Conservation (phyloP, 2,329 filamentous ascomycete species). For the Aspergillus brasiliensis region DNA sequence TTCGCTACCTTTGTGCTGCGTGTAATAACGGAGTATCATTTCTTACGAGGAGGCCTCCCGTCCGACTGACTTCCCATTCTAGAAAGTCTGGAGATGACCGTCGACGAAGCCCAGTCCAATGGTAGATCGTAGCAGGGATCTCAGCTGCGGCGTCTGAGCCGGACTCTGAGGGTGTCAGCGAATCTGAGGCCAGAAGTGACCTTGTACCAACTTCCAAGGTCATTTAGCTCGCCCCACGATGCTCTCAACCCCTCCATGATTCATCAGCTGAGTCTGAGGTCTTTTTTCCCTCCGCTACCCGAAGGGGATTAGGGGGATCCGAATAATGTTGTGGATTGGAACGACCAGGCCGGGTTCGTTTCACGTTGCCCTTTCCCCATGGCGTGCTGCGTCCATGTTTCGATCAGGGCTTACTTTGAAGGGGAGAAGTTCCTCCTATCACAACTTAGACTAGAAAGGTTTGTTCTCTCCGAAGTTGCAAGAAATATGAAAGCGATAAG, state of each 20-base stretch:
- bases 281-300: slow-evolving; percentile 7
- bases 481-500: not conserved
- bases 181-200: slow-evolving; percentile 35
- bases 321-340: not conserved
- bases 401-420: not conserved
- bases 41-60: slow-evolving; percentile 21
- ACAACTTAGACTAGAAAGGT: not conserved
- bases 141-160: slow-evolving; percentile 33
- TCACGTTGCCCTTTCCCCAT: not conserved
- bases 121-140: slow-evolving; percentile 41
- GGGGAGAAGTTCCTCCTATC: not conserved
- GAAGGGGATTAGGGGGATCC: not conserved
- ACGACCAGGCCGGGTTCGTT: not conserved
- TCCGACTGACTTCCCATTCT: slow-evolving; percentile 27
- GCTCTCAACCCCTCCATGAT: slow-evolving; percentile 28
- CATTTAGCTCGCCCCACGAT: slow-evolving; percentile 32
- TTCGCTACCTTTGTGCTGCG: not conserved
- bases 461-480: not conserved
- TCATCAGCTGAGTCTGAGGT: slow-evolving; percentile 33
- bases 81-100: slow-evolving; percentile 37
- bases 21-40: slow-evolving; percentile 14
- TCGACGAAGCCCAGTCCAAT: slow-evolving; percentile 42
- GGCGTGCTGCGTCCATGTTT: not conserved
- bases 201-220: slow-evolving; percentile 23
- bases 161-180: slow-evolving; percentile 31